Base-by-base conservation (phyloP, 805 yeast species). In the Nakazawaea wyomingensis region DNA sequence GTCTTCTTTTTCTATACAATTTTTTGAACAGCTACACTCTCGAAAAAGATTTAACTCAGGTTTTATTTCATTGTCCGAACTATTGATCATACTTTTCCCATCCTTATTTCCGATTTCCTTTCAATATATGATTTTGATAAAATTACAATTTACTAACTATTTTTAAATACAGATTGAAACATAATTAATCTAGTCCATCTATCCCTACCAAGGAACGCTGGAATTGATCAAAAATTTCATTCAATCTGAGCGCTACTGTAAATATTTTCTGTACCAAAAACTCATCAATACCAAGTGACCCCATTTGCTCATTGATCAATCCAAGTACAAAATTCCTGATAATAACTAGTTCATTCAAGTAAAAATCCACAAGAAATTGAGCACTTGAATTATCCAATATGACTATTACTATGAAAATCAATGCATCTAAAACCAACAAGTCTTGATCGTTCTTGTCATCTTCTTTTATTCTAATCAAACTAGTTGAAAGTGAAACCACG, bases 331-430 rank as follows among this genome's bases (percentile, higher is more conserved):
- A 34, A 19, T 41, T 40, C 11, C 41, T 35, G n/a, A 44, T 11
- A n/a, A 21, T 14, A 6, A 43, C 29, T 6, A 48, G 24, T 21
- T 50, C 50, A 14, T 33, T 34, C 29, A 43, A 34, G 17, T 17
- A 48, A n/a, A 44, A 29, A 28, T 38, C 37, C 5, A 39, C 33
- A 27, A 48, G 26, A 13, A 48, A 37, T 20, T 39, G 41, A 9
- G 47, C 40, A 31, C 43, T 48, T 4, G 48, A 34, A 21, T 45
- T 50, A 16, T 48, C 49, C 24, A 47, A 20, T 14, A 50, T 41
- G 9, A 48, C 42, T 9, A 39, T 20, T 6, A 48, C 31, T 11
- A 44, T 47, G 18, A 46, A 35, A 22, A 47, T n/a, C 5, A 46
- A 29, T 6, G 51, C 41, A 22, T 46, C 47, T 17, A 50, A 30